Evolutionary conservation across 805 yeast species (phyloP), one percentile per base, ranked within the genome.

Genomic region (Candida silvicultrix): DNA sequence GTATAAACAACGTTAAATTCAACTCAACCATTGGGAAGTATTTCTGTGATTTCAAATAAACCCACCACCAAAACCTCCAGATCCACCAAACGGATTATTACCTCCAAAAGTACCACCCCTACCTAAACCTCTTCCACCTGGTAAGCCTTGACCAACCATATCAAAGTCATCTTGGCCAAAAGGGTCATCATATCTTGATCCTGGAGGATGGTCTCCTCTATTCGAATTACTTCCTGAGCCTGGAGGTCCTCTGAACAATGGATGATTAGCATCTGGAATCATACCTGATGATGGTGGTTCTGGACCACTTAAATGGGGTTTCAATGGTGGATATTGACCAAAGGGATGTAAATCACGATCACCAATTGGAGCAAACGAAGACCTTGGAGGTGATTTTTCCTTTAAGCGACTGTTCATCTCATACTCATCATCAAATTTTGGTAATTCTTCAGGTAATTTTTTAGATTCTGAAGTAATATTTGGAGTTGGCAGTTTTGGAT

Each of bases 101-200:
- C 39, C 25, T 14, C 54, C 54, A 18, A 45, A 44, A n/a, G 43
- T 34, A 16, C 41, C 47, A 37, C 46, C 48, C n/a, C 36, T 29
- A 18, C 36, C 52, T 2, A 52, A 31, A 12, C 71, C 62, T 48
- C 69, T 50, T 23, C 59, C 58, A 2, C 74, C 72, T 1, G 78
- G 78, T 11, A 75, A 59, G 0, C 80, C 79, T 43, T 58, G 59
- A 1, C 80, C 79, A 45, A 71, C 48, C 32, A 66, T 58, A 38
- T 70, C 73, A 47, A 73, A 46, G 51, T 72, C 71, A 38, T 73
- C 76, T 22, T 68, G 72, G 16, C 70, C 62, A 41, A 67, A 54
- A 0, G 83, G 83, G 46, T 76, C 80, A 52, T 77, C 81, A 51
- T 60, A 75, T 31, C 82, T 43, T 6, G 80, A 74, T 5, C 80